These are phyloP conservation scores for Sordariomycetes sp. DNA, from an alignment of 2,329 filamentous ascomycete genomes.

Conservation along the genomic window DNA sequence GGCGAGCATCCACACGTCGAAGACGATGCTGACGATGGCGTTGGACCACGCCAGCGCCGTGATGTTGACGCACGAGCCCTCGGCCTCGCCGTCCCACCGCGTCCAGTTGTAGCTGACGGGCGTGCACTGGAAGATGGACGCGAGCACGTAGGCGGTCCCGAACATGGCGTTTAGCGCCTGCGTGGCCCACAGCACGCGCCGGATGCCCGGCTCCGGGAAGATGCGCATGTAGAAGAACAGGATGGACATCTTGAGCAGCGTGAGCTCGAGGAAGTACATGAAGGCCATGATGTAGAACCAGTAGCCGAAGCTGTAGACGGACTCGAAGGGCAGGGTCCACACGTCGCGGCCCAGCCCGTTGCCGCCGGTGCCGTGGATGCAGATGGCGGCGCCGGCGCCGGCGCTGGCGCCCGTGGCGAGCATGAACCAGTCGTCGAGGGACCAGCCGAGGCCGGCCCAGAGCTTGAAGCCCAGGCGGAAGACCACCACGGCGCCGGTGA, in stretches of 20 bases:
- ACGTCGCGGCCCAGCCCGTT: slow-evolving; percentile 33
- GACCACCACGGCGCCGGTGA: slow-evolving; percentile 23
- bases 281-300: slow-evolving; percentile 25
- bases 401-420: slow-evolving; percentile 15
- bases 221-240: slow-evolving; percentile 40
- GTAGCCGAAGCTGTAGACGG: slow-evolving; percentile 27
- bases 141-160: slow-evolving; percentile 25
- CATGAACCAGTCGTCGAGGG: slow-evolving; percentile 23
- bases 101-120: slow-evolving; percentile 39
- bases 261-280: slow-evolving; percentile 31
- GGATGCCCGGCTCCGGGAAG: slow-evolving; percentile 26
- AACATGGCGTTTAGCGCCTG: slow-evolving; percentile 21
- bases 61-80: slow-evolving; percentile 31
- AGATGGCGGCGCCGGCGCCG: slow-evolving; percentile 18
- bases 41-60: slow-evolving; percentile 34
- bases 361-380: slow-evolving; percentile 13
- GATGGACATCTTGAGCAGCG: slow-evolving; percentile 34
- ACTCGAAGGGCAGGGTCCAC: slow-evolving; percentile 27
- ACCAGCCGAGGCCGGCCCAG: slow-evolving; percentile 16
- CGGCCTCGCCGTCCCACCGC: slow-evolving; percentile 33
- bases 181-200: slow-evolving; percentile 24
- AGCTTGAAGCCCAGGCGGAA: slow-evolving; percentile 24
- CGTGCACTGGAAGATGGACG: slow-evolving; percentile 32
- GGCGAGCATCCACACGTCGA: slow-evolving; percentile 35
- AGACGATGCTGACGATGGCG: slow-evolving; percentile 32